Percentiles rank a stretch among this genome's conserved stretches.
phyloP scores from a whole-genome alignment of 2,329 filamentous ascomycete species.

The Colletotrichum sidae region DNA sequence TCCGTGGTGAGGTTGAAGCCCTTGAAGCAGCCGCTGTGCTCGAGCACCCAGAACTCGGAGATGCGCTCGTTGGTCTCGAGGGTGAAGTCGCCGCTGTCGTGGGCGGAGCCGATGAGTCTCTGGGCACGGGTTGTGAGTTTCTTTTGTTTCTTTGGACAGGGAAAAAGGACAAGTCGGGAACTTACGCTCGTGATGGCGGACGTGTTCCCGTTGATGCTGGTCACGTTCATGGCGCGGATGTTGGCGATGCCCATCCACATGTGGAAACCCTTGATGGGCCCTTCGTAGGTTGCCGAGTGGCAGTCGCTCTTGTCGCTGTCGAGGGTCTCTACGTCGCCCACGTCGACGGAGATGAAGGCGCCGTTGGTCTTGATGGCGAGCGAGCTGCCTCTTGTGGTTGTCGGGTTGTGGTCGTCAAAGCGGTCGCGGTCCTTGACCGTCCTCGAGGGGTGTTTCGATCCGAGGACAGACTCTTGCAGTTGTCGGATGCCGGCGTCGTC shows the following conservation, averaged over 20 bases:
- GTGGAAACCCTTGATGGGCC: conserved; percentile 22
- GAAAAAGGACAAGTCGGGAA: not conserved
- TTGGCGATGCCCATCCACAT: conserved; percentile 23
- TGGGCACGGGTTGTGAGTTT: not conserved
- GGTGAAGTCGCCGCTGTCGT: conserved; percentile 16
- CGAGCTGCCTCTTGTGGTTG: not conserved
- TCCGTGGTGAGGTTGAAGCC: conserved; percentile 32
- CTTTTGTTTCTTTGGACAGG: not conserved
- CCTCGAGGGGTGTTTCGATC: not conserved
- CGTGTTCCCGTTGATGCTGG: conserved; percentile 13
- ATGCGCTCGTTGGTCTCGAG: conserved; percentile 21
- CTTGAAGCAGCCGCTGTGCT: not conserved
- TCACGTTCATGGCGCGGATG: conserved; percentile 24
- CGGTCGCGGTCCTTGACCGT: not conserved
- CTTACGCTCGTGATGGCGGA: conserved; percentile 19
- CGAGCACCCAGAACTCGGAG: conserved; percentile 17
- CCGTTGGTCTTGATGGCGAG: conserved; percentile 8
- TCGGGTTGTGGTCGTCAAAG: conserved; percentile 3
- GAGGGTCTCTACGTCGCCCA: conserved; percentile 9
- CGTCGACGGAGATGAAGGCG: conserved; percentile 23
- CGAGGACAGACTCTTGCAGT: conserved; percentile 14
- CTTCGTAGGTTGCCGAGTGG: conserved; percentile 18
- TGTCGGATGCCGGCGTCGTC: conserved; percentile 14
- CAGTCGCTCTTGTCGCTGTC: conserved; percentile 11
- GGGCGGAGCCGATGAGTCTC: conserved; percentile 5